Evolutionary conservation across 352 stramenopile species (phyloP).

Genomic region (Phytophthora rubi): DNA sequence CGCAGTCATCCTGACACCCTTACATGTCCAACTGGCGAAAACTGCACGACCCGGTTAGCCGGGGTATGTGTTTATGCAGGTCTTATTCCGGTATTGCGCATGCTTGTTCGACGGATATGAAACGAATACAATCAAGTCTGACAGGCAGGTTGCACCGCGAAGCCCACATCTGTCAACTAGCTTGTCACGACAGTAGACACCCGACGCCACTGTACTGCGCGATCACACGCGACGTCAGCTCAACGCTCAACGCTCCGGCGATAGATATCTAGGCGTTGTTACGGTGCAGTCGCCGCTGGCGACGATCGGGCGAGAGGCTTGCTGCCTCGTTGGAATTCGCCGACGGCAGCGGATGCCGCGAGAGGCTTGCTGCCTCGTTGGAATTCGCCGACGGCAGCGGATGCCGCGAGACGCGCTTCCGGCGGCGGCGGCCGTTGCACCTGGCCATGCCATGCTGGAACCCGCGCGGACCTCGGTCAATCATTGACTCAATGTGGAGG

Average conservation of each 20-base stretch:
- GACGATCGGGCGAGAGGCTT: conserved; percentile 24
- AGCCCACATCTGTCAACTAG: conserved; percentile 29
- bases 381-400: conserved; percentile 13
- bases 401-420: not conserved
- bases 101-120: not conserved
- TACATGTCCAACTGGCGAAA: not conserved
- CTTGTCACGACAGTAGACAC: conserved; percentile 23
- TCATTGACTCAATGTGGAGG: no score
- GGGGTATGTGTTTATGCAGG: conserved; percentile 10
- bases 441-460: conserved; percentile 12
- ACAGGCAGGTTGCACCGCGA: conserved; percentile 19
- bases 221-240: conserved; percentile 5
- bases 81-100: not conserved
- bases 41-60: not conserved
- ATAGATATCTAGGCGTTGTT: conserved; percentile 8
- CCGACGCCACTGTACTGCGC: conserved; percentile 1
- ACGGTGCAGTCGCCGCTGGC: not conserved
- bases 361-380: conserved; percentile 1
- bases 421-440: conserved; percentile 20
- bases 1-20: conserved; percentile 3
- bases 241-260: conserved; percentile 9
- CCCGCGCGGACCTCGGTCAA: not conserved
- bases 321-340: conserved; percentile 5
- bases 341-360: conserved; percentile 9
- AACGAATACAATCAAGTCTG: conserved; percentile 15